These are phyloP conservation scores for Mycena alexandri DNA, from an alignment of 768 basidiomycete genomes.

Conservation along the genomic window DNA sequence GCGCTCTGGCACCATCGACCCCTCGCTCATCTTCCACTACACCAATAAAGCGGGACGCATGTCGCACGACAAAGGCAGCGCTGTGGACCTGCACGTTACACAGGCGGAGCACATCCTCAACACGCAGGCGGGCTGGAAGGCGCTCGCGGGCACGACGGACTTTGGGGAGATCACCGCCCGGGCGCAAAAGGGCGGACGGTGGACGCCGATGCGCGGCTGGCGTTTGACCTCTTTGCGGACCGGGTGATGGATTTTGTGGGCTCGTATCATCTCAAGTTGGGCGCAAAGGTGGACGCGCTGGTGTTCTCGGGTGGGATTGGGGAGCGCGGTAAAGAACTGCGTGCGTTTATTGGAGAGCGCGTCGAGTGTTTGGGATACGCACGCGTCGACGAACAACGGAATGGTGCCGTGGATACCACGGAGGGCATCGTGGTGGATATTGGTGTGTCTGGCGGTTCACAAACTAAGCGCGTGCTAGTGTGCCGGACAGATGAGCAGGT, in stretches of 20 bases:
- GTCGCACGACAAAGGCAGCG: constrained; percentile 63
- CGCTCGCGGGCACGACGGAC: constrained; percentile 84
- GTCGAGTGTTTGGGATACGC: constrained; percentile 74
- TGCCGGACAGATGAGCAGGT: constrained; percentile 80
- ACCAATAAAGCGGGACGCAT: constrained; percentile 66
- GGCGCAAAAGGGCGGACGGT: constrained; percentile 54
- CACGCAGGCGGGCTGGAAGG: constrained; percentile 82
- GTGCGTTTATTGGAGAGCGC: constrained; percentile 67
- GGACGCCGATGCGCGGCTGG: constrained; percentile 63
- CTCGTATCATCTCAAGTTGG: constrained; percentile 80
- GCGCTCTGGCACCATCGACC: constrained; percentile 86
- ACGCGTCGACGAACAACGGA: constrained; percentile 61
- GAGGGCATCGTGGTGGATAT: constrained; percentile 64
- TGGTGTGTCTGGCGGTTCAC: constrained; percentile 43
- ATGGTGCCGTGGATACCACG: constrained; percentile 50
- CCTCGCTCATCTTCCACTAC: constrained; percentile 90
- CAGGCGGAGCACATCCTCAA: constrained; percentile 83
- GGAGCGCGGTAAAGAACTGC: constrained; percentile 74
- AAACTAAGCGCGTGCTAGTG: constrained; percentile 59
- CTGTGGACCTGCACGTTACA: constrained; percentile 67
- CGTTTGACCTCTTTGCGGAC: constrained; percentile 86
- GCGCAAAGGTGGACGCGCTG: constrained; percentile 77
- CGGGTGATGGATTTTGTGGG: constrained; percentile 80
- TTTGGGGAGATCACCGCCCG: constrained; percentile 73
- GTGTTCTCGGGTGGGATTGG: constrained; percentile 94